Percentiles rank a stretch among this genome's conserved stretches.
Evolutionary conservation across 495 filamentous ascomycete genomes (phyloP).

Genomic region (Aspergillus incahuasiensis): DNA sequence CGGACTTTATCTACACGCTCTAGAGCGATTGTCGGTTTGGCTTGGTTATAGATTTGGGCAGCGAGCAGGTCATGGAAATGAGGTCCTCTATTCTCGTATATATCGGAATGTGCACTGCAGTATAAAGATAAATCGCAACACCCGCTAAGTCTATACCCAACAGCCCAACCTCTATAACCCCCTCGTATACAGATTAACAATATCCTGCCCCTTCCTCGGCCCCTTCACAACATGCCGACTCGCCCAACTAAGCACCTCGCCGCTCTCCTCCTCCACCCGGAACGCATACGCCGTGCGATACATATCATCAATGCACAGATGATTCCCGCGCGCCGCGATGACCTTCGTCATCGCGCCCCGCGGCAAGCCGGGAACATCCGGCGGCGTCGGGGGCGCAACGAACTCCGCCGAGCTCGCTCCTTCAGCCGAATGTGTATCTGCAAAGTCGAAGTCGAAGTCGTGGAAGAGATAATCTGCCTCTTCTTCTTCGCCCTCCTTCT

Average conservation of each 20-base stretch:
- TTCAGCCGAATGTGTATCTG: background rate
- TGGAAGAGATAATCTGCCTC: constrained; percentile 46
- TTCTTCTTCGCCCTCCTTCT: constrained; percentile 21
- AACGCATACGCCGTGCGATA: constrained; percentile 47
- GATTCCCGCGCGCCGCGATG: constrained; percentile 36
- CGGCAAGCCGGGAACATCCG: background rate
- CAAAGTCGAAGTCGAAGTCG: constrained; percentile 40
- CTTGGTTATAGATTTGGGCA: background rate
- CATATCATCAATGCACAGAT: constrained; percentile 48
- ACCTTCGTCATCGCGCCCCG: constrained; percentile 19
- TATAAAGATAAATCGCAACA: background rate
- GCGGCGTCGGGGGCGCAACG: constrained; percentile 27
- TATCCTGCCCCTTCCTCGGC: constrained; percentile 47
- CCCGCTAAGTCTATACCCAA: background rate
- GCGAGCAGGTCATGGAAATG: background rate
- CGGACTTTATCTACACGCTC: constrained; percentile 75
- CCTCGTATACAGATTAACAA: constrained; percentile 34
- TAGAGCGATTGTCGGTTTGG: constrained; percentile 26
- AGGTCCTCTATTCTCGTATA: too few species aligned
- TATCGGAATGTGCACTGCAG: too few species aligned
- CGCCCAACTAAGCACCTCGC: constrained; percentile 42
- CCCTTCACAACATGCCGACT: constrained; percentile 45
- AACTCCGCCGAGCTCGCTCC: constrained; percentile 6
- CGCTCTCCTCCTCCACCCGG: constrained; percentile 29
- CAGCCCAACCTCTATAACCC: background rate